phyloP scores from a whole-genome alignment of 169 alveolate species.

The Cryptosporidium parvum region DNA sequence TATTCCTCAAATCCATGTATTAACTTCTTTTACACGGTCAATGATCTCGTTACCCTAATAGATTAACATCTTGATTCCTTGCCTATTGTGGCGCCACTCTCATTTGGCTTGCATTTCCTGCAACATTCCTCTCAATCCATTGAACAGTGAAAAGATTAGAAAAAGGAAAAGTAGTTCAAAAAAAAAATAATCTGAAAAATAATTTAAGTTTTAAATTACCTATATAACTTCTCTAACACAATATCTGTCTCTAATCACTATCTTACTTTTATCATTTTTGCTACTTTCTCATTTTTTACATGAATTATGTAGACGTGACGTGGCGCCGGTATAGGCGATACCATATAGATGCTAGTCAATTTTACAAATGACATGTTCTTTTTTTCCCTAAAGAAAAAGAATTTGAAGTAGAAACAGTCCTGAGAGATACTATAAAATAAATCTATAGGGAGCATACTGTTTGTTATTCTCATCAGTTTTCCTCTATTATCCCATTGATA shows the following conservation, averaged over 20 bases:
- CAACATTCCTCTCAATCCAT: neutral
- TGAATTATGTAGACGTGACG: constrained; percentile 43
- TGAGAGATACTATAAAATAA: neutral
- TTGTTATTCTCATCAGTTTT: neutral
- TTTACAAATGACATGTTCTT: constrained; percentile 38
- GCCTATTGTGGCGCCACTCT: no score
- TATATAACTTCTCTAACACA: neutral
- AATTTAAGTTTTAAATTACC: neutral
- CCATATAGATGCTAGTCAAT: constrained; percentile 7
- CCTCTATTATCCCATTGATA: neutral
- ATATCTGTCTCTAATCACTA: neutral
- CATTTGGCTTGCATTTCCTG: neutral
- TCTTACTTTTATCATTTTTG: neutral
- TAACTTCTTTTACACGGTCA: no score
- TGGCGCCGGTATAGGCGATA: constrained; percentile 63
- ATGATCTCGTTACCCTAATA: no score
- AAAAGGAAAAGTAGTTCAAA: no score
- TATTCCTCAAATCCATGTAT: neutral
- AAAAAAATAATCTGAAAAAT: no score
- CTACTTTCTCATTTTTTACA: constrained; percentile 7
- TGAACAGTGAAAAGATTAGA: neutral
- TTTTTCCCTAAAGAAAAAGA: neutral
- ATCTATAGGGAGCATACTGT: neutral
- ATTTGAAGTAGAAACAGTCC: neutral
- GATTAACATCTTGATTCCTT: neutral